Percentiles rank a stretch among this genome's conserved stretches.
phyloP scores from a whole-genome alignment of 352 stramenopile genomes.

The Phytopythium litorale region DNA sequence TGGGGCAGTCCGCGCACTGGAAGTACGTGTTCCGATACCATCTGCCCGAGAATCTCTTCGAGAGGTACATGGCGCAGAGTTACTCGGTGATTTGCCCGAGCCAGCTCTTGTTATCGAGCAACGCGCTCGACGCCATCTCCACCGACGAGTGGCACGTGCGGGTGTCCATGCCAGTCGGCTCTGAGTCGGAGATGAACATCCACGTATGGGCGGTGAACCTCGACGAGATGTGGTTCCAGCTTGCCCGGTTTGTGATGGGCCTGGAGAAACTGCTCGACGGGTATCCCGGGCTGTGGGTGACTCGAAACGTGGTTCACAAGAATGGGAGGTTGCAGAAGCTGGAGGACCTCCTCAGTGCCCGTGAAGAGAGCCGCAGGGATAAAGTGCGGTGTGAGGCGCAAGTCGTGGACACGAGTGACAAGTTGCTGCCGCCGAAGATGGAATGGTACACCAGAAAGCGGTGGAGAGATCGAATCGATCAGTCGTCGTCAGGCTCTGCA shows the following conservation, averaged over 20 bases:
- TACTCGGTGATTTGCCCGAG: background rate
- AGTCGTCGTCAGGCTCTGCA: background rate
- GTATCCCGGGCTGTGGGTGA: background rate
- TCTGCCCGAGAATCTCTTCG: background rate
- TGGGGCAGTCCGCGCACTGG: background rate
- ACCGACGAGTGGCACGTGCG: background rate
- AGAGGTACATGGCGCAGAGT: background rate
- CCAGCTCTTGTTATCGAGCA: background rate
- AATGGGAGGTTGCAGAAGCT: too few species aligned
- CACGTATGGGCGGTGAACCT: background rate
- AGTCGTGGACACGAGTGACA: too few species aligned
- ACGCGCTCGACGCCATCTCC: background rate
- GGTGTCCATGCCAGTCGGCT: background rate
- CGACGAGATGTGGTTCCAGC: background rate
- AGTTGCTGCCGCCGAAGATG: background rate
- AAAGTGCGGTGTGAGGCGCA: too few species aligned
- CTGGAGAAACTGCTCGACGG: background rate
- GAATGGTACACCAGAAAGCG: background rate
- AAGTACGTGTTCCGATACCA: background rate
- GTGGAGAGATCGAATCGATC: background rate
- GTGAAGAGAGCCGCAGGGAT: too few species aligned
- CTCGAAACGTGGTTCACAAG: background rate
- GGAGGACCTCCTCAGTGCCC: too few species aligned
- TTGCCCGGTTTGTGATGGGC: background rate
- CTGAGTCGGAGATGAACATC: background rate